Percentiles rank a stretch among this genome's conserved stretches.
These are phyloP conservation scores for Caloboletus firmus DNA, from an alignment of 1,284 basidiomycete genomes.

Conservation along the genomic window DNA sequence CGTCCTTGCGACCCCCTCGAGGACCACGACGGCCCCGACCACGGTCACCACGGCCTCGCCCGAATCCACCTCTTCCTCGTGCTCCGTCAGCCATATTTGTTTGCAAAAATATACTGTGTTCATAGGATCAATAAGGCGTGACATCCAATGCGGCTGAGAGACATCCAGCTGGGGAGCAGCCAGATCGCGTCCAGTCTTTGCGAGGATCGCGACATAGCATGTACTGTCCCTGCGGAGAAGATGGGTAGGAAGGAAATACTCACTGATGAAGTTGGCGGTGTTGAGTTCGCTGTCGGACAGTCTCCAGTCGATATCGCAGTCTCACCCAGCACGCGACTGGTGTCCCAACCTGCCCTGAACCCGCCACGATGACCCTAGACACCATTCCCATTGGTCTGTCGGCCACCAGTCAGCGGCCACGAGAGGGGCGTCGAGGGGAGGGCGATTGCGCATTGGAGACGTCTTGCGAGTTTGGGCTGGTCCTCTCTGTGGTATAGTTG, in stretches of 20 bases:
- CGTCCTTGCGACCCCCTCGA: slow-evolving; percentile 96
- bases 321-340: background rate
- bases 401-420: no score
- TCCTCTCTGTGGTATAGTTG: no score
- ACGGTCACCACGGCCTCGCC: slow-evolving; percentile 85
- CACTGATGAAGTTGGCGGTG: slow-evolving; percentile 36
- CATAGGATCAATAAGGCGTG: slow-evolving; percentile 18
- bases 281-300: slow-evolving; percentile 18
- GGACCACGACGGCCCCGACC: slow-evolving; percentile 87
- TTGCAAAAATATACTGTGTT: slow-evolving; percentile 28
- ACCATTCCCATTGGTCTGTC: background rate
- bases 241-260: slow-evolving; percentile 29
- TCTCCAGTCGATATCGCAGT: background rate
- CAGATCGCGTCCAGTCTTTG: background rate
- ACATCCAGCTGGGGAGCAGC: slow-evolving; percentile 29
- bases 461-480: background rate
- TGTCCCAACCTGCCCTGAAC: slow-evolving; percentile 31
- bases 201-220: background rate
- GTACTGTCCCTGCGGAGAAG: background rate
- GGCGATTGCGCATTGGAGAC: background rate
- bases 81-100: slow-evolving; percentile 73
- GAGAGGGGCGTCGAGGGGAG: background rate
- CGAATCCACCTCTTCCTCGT: slow-evolving; percentile 82
- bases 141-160: slow-evolving; percentile 17
- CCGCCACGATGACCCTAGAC: slow-evolving; percentile 16